phyloP scores from a whole-genome alignment of 306 rosid genomes.

The Prunus kanzakura region DNA sequence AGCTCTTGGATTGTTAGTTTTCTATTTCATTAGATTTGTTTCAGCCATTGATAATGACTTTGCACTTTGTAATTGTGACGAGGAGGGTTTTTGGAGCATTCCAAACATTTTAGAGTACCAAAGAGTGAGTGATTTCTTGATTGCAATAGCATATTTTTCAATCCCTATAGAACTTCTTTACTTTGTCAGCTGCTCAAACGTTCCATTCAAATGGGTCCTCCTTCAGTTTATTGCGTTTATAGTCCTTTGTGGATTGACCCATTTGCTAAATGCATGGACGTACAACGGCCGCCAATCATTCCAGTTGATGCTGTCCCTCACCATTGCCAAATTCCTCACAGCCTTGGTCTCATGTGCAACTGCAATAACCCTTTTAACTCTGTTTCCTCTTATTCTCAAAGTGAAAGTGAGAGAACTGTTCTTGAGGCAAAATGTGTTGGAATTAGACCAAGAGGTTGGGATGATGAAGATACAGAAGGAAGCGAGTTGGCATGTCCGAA shows the following conservation, averaged over 20 bases:
- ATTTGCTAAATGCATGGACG: slow-evolving; percentile 39
- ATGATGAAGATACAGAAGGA: slow-evolving; percentile 77
- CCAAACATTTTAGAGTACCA: slow-evolving; percentile 36
- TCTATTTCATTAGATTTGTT: slow-evolving; percentile 22
- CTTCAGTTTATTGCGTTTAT: slow-evolving; percentile 41
- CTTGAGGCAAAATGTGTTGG: slow-evolving; percentile 69
- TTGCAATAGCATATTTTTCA: slow-evolving; percentile 44
- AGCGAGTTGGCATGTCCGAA: slow-evolving; percentile 79
- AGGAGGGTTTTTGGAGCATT: slow-evolving; percentile 48
- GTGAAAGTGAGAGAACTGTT: slow-evolving; percentile 72
- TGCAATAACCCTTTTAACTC: slow-evolving; percentile 65
- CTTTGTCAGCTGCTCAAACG: slow-evolving; percentile 38
- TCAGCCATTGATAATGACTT: slow-evolving; percentile 38
- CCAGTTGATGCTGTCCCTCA: slow-evolving; percentile 54
- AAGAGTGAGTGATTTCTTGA: slow-evolving; percentile 37
- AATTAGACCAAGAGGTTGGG: slow-evolving; percentile 76
- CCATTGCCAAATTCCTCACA: slow-evolving; percentile 73
- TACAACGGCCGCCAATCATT: slow-evolving; percentile 64
- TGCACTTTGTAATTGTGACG: slow-evolving; percentile 50
- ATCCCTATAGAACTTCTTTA: slow-evolving; percentile 44
- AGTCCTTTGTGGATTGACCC: slow-evolving; percentile 47
- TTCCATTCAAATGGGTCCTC: slow-evolving; percentile 46
- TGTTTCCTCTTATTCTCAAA: slow-evolving; percentile 70
- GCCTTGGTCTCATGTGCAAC: slow-evolving; percentile 86
- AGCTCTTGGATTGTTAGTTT: slow-evolving; percentile 23